Percentiles rank a stretch among this genome's conserved stretches.
phyloP scores from a whole-genome alignment of 306 rosid genomes.

The Cucurbita ficifolia region DNA sequence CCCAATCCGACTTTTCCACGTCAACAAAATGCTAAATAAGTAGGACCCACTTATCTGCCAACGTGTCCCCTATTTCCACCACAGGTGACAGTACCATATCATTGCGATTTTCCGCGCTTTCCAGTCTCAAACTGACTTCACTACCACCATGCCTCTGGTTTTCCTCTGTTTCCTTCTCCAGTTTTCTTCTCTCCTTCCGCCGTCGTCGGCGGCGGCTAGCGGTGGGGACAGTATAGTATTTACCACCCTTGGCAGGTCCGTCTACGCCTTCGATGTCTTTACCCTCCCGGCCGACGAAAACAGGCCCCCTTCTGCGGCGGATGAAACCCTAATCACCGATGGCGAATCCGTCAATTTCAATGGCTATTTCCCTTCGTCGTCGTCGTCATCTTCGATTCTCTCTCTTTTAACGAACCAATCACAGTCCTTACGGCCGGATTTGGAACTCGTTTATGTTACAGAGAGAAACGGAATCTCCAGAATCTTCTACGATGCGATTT shows the following conservation, averaged over 20 bases:
- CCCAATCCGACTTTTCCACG: not conserved
- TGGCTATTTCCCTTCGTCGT: constrained; percentile 54
- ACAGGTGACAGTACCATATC: not conserved
- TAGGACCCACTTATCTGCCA: not conserved
- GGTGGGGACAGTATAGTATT: constrained; percentile 36
- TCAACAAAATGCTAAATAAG: not conserved
- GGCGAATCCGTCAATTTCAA: constrained; percentile 66
- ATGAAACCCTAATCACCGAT: constrained; percentile 53
- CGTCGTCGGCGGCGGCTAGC: not conserved
- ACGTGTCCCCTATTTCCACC: not conserved
- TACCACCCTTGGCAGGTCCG: constrained; percentile 51
- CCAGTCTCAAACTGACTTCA: not conserved
- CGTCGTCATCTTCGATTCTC: constrained; percentile 10
- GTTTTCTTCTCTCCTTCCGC: constrained; percentile 1
- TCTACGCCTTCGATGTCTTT: constrained; percentile 52
- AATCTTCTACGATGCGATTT: constrained; percentile 52
- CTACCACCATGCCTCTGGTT: not conserved
- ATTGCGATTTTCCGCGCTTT: not conserved
- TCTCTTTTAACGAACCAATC: constrained; percentile 19
- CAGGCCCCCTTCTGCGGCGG: not conserved
- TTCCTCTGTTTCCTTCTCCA: not conserved
- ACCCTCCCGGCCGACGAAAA: constrained; percentile 19
- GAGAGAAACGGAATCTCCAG: constrained; percentile 45
- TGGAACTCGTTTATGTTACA: constrained; percentile 50
- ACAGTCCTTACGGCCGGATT: constrained; percentile 8